A percentile compares a stretch with the other conserved stretches of the same genome.
Conservation (phyloP, 2,329 filamentous ascomycete species). For the Phialocephala sp. region DNA sequence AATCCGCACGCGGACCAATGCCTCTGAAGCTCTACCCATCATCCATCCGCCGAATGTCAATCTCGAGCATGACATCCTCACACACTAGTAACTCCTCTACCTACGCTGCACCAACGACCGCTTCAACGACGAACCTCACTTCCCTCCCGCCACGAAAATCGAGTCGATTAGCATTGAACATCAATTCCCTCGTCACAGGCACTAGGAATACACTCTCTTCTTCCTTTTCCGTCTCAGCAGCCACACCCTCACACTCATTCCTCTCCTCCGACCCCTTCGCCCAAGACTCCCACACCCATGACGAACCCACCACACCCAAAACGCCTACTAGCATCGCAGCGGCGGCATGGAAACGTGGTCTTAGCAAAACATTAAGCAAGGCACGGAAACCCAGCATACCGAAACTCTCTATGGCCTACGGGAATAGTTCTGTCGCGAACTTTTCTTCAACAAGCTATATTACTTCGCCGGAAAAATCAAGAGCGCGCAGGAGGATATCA, state of each 20-base stretch:
- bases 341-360: slow-evolving; percentile 32
- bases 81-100: slow-evolving; percentile 14
- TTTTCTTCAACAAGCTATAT: not conserved
- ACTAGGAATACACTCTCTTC: slow-evolving; percentile 23
- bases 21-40: slow-evolving; percentile 31
- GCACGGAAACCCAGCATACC: slow-evolving; percentile 35
- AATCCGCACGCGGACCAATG: slow-evolving; percentile 28
- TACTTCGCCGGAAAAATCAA: slow-evolving; percentile 10
- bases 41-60: slow-evolving; percentile 30
- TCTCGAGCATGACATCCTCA: slow-evolving; percentile 30
- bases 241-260: slow-evolving; percentile 32
- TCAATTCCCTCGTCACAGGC: slow-evolving; percentile 28
- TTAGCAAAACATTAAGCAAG: slow-evolving; percentile 28
- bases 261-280: slow-evolving; percentile 39
- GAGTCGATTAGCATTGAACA: slow-evolving; percentile 25
- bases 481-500: no score
- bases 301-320: slow-evolving; percentile 29
- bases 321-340: slow-evolving; percentile 33
- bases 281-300: slow-evolving; percentile 10
- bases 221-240: slow-evolving; percentile 1
- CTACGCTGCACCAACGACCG: slow-evolving; percentile 15
- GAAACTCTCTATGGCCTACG: slow-evolving; percentile 30
- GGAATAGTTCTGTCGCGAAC: not conserved
- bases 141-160: slow-evolving; percentile 29
- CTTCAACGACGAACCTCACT: slow-evolving; percentile 2